These are phyloP conservation scores for Globisporangium heterothallicum DNA, from an alignment of 352 stramenopile species.

Conservation along the genomic window DNA sequence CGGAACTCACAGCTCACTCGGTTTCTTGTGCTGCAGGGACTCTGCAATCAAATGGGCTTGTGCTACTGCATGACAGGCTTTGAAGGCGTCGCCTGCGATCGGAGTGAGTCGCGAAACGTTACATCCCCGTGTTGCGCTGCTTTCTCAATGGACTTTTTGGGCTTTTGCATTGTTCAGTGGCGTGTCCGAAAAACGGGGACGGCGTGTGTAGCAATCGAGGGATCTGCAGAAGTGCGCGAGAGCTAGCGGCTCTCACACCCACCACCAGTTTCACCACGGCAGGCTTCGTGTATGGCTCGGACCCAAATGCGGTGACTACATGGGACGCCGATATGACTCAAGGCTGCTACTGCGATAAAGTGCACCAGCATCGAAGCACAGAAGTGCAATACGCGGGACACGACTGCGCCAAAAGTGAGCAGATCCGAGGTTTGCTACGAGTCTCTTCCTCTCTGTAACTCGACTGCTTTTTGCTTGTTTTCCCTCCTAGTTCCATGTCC, in stretches of 20 bases:
- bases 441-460: too few relatives aligned
- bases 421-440: too few relatives aligned
- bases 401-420: slow-evolving; percentile 70
- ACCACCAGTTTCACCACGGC: slow-evolving; percentile 28
- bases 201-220: slow-evolving; percentile 39
- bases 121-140: background rate
- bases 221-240: slow-evolving; percentile 35
- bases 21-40: slow-evolving; percentile 40
- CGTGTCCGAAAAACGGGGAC: slow-evolving; percentile 29
- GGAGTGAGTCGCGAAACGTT: slow-evolving; percentile 25
- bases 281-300: slow-evolving; percentile 62
- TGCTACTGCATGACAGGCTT: slow-evolving; percentile 64
- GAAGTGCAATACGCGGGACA: slow-evolving; percentile 54
- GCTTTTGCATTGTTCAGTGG: slow-evolving; percentile 22
- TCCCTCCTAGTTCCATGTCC: slow-evolving; percentile 52
- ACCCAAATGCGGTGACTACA: slow-evolving; percentile 64
- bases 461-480: background rate
- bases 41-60: slow-evolving; percentile 42
- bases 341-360: slow-evolving; percentile 86
- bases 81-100: slow-evolving; percentile 61
- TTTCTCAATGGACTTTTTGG: background rate
- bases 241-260: slow-evolving; percentile 49
- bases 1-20: too few relatives aligned
- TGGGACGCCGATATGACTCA: slow-evolving; percentile 87
- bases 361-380: slow-evolving; percentile 40